Conservation (phyloP, 2,329 filamentous ascomycete genomes). For the Thielaviopsis euricoi region DNA sequence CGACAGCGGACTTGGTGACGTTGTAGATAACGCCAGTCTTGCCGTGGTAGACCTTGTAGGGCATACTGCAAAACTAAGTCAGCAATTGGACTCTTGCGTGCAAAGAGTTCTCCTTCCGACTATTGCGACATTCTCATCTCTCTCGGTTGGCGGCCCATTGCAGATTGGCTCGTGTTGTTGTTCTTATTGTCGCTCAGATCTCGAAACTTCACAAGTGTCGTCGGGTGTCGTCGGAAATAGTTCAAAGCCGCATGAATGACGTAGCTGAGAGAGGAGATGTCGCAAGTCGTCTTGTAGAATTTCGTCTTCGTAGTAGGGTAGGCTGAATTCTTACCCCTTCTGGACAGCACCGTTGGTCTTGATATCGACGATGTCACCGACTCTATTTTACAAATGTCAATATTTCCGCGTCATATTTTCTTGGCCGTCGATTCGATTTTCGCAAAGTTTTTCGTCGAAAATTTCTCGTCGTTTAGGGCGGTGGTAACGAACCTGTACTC, state of each 20-base stretch:
- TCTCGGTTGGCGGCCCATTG: background rate
- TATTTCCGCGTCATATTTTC: background rate
- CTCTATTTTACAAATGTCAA: conserved; percentile 31
- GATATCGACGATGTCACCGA: conserved; percentile 98
- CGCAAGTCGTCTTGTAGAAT: background rate
- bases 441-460: conserved; percentile 4
- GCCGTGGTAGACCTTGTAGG: conserved; percentile 98
- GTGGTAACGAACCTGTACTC: conserved; percentile 55
- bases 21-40: conserved; percentile 99
- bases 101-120: background rate
- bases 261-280: background rate
- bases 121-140: background rate
- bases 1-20: conserved; percentile 94
- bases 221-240: background rate
- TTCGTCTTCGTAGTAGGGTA: conserved; percentile 10
- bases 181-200: background rate
- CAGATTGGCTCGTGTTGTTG: no score
- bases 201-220: background rate
- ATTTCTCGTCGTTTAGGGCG: conserved; percentile 3
- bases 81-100: background rate
- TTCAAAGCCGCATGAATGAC: background rate
- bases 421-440: conserved; percentile 14
- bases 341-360: conserved; percentile 97
- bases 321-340: conserved; percentile 58
- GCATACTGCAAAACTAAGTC: conserved; percentile 49